A percentile compares a stretch with the other conserved stretches of the same genome.
phyloP scores from a whole-genome alignment of 441 rosid genomes.

The Mallotus japonicus region DNA sequence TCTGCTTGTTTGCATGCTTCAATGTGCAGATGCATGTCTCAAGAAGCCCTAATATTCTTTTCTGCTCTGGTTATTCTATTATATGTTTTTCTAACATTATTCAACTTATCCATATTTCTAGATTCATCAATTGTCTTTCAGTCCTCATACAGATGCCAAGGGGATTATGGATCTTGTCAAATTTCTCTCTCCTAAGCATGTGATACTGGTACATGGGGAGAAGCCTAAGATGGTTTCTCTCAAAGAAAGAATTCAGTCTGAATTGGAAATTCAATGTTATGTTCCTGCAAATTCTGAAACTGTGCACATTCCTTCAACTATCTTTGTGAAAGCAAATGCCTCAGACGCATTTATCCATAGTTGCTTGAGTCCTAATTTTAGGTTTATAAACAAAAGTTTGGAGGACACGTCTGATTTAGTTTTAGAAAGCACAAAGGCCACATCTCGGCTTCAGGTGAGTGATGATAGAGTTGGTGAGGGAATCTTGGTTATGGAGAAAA shows the following conservation, averaged over 20 bases:
- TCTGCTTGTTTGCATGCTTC: background rate
- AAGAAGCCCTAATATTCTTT: background rate
- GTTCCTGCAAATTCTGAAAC: conserved; percentile 75
- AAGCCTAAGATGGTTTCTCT: conserved; percentile 79
- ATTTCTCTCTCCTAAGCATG: conserved; percentile 78
- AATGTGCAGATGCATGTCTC: background rate
- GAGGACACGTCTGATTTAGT: conserved; percentile 32
- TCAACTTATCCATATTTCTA: conserved; percentile 26
- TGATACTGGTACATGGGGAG: conserved; percentile 90
- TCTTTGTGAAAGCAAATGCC: conserved; percentile 55
- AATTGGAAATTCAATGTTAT: conserved; percentile 65
- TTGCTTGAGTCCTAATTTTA: conserved; percentile 69
- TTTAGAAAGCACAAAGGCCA: conserved; percentile 17
- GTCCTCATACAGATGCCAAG: conserved; percentile 91
- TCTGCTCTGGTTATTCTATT: background rate
- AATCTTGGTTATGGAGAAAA: conserved; percentile 49
- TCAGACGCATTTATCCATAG: conserved; percentile 59
- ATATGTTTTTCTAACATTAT: background rate
- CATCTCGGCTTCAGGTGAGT: conserved; percentile 38
- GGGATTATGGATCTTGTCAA: conserved; percentile 88
- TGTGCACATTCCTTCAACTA: conserved; percentile 60
- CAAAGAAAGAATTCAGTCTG: conserved; percentile 64
- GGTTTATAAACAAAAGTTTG: conserved; percentile 35
- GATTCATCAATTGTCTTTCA: conserved; percentile 94
- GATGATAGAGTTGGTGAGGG: conserved; percentile 71